A percentile compares a stretch with the other conserved stretches of the same genome.
These are phyloP conservation scores for Quercus engelmannii DNA, from an alignment of 306 rosid species.

Conservation along the genomic window DNA sequence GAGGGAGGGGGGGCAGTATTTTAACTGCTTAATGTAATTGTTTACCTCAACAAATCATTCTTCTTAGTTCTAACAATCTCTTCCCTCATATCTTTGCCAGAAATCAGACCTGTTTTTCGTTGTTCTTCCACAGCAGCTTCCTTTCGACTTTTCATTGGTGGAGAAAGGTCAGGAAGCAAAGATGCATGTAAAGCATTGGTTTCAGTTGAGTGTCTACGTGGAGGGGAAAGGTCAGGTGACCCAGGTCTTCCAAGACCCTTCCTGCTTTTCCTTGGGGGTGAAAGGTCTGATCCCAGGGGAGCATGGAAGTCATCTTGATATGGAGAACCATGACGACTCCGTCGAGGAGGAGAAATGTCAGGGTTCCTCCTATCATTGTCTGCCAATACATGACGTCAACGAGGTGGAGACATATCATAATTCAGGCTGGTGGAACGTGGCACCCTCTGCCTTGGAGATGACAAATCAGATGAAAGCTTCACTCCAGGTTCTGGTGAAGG, in stretches of 20 bases:
- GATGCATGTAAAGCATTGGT: constrained; percentile 29
- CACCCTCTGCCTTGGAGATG: constrained; percentile 36
- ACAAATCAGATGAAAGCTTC: constrained; percentile 46
- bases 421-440: neutral
- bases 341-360: constrained; percentile 55
- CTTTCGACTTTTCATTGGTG: constrained; percentile 58
- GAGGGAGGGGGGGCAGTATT: neutral
- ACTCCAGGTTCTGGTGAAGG: constrained; percentile 52
- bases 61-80: constrained; percentile 67
- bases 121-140: constrained; percentile 35
- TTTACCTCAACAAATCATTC: constrained; percentile 62
- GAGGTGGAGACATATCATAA: constrained; percentile 38
- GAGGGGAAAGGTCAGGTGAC: constrained; percentile 27
- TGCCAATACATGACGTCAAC: constrained; percentile 14
- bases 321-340: constrained; percentile 33
- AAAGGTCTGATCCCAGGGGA: constrained; percentile 45
- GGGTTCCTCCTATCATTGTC: constrained; percentile 12
- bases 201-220: constrained; percentile 10
- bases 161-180: constrained; percentile 53
- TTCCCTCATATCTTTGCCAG: constrained; percentile 72
- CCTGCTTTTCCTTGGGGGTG: constrained; percentile 61
- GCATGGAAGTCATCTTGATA: constrained; percentile 27
- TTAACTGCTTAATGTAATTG: constrained; percentile 2
- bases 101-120: constrained; percentile 61
- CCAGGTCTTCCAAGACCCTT: constrained; percentile 28